Evolutionary conservation across 805 yeast species (phyloP).

Genomic region (Kuraishia piskuri): DNA sequence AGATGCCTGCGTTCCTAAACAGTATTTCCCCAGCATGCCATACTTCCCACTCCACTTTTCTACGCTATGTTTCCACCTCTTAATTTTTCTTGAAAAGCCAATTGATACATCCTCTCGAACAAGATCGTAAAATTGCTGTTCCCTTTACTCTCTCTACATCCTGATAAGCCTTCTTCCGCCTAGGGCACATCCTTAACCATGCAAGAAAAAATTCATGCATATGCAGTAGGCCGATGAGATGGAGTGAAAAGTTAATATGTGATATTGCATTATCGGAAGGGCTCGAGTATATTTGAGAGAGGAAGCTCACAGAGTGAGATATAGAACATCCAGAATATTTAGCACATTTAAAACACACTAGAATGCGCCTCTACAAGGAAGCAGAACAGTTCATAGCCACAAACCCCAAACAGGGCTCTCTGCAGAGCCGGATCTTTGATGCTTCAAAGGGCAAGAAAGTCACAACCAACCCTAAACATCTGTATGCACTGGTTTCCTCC

Average conservation of each 20-base stretch:
- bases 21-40: too few species aligned
- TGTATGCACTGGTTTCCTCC: conserved; percentile 76
- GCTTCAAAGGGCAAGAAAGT: conserved; percentile 37
- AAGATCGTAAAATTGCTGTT: too few species aligned
- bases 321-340: too few species aligned
- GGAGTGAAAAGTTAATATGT: background rate
- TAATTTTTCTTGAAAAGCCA: too few species aligned
- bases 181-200: background rate
- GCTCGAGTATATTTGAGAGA: too few species aligned
- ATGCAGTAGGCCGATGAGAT: background rate
- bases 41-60: too few species aligned
- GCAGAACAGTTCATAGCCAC: conserved; percentile 30
- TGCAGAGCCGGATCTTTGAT: conserved; percentile 44
- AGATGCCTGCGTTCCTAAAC: too few species aligned
- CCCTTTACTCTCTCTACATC: too few species aligned
- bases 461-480: conserved; percentile 70
- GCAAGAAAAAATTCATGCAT: background rate
- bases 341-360: background rate
- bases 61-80: too few species aligned
- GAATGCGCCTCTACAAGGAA: conserved; percentile 32
- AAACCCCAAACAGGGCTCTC: conserved; percentile 40
- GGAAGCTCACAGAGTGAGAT: too few species aligned
- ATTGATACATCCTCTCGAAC: too few species aligned
- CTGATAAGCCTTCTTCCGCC: background rate
- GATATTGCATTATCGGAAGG: too few species aligned